Evolutionary conservation across 495 filamentous ascomycete genomes (phyloP).

Genomic region (Annulohypoxylon nitens): DNA sequence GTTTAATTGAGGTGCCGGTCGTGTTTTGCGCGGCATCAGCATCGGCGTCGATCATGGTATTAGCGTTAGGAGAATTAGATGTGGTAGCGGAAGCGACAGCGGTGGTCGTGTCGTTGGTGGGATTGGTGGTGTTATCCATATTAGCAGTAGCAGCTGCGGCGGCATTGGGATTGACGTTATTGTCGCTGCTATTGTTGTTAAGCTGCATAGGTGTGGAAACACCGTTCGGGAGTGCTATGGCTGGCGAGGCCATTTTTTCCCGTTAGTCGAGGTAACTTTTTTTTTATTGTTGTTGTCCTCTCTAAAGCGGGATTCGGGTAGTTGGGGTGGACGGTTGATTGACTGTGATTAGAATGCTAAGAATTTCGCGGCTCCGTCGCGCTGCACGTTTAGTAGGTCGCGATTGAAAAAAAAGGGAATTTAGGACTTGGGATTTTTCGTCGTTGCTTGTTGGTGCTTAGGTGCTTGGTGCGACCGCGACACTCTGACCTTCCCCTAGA

Average conservation of each 20-base stretch:
- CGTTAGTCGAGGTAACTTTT: conserved; percentile 24
- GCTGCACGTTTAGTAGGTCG: conserved; percentile 55
- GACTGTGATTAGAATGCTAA: conserved; percentile 37
- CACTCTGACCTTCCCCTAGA: not conserved
- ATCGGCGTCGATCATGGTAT: conserved; percentile 29
- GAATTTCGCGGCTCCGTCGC: conserved; percentile 55
- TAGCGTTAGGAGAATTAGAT: conserved; percentile 18
- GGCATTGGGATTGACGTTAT: conserved; percentile 30
- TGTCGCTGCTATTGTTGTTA: conserved; percentile 24
- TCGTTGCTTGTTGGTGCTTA: conserved; percentile 21
- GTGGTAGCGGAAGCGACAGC: conserved; percentile 17
- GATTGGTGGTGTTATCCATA: too few species aligned
- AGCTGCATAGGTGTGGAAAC: conserved; percentile 49
- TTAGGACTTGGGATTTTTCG: conserved; percentile 33
- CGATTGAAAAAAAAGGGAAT: conserved; percentile 33
- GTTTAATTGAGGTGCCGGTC: conserved; percentile 61
- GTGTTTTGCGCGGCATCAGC: conserved; percentile 55
- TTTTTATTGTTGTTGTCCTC: conserved; percentile 22
- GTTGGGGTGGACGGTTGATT: conserved; percentile 35
- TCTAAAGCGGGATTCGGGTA: conserved; percentile 8
- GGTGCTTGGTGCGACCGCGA: conserved; percentile 47
- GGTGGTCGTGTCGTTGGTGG: too few species aligned
- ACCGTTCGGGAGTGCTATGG: conserved; percentile 59
- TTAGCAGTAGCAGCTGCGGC: not conserved
- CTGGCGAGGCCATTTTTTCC: conserved; percentile 59